Base-by-base conservation (phyloP, 2,329 filamentous ascomycete species). In the Rugonectria rugulosa region DNA sequence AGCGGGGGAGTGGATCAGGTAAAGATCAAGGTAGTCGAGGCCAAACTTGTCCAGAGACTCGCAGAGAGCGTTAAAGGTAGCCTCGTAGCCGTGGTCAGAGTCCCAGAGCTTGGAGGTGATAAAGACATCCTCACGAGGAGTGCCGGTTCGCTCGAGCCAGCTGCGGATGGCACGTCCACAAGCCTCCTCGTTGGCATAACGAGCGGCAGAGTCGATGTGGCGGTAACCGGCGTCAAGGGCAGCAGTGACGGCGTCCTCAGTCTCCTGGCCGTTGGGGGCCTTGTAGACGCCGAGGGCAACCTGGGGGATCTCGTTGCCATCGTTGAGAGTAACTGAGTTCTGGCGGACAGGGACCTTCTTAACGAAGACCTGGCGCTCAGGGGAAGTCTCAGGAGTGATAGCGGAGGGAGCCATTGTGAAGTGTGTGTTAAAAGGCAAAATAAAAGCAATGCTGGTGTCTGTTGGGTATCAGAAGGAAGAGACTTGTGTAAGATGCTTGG, bases 21-120 rank as follows among this genome's bases (percentile, higher is more conserved):
- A 91, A 44, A 90, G 80, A 72, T 92, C 88, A n/a, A 92, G 81
- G 69, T 91, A 90, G 65, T 88, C 85, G 23, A 89, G 76, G 11
- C 81, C 79, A 21, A 91, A 81, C 63, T 85, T 87, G 67, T 81
- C 73, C 38, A 92, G 81, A 2, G 85, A 88, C 70, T 88, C 88
- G 74, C 85, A 85, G 72, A 83, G 83, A 57, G 79, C 74, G n/a
- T 81, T 71, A 63, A 91, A 79, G 24, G 83, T 81, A 34, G 80
- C 73, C 59, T 79, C 72, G 59, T 75, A 72, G 53, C 73, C 71
- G 53, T 75, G 72, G 46, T 71, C 74, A 53, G 77, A 73, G 52
- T 76, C 72, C 92, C 92, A 96, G 34, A 83, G 77, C 70, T 88
- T 88, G 65, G 84, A 86, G 32, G 81, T 84, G 59, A 92, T 76